Evolutionary conservation across 2,329 filamentous ascomycete genomes (phyloP).

Genomic region (Pyrenochaeta sp.): DNA sequence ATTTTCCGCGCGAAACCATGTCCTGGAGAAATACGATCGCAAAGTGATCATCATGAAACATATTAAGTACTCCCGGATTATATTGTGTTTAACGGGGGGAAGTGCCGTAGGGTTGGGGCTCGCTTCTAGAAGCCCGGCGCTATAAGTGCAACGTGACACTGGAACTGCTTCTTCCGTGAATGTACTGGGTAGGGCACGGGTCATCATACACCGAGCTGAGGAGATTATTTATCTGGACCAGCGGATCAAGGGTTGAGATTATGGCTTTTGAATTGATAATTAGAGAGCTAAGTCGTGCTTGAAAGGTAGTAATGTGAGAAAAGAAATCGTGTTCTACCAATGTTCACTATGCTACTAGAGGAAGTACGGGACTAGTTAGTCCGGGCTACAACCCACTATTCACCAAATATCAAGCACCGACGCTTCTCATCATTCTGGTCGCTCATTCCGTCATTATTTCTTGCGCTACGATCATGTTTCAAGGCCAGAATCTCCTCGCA

Average conservation of each 20-base stretch:
- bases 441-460: no score
- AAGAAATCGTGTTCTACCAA: no score
- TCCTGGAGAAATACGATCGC: background rate
- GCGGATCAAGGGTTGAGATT: background rate
- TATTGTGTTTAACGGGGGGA: conserved; percentile 2
- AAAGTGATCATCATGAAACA: background rate
- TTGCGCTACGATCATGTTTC: no score
- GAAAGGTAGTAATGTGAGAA: background rate
- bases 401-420: background rate
- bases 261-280: background rate
- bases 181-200: background rate
- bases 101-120: background rate
- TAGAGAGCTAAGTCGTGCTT: background rate
- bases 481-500: no score
- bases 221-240: background rate
- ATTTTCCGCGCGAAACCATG: background rate
- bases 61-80: conserved; percentile 2
- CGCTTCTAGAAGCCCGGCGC: conserved; percentile 1
- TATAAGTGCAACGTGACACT: background rate
- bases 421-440: no score
- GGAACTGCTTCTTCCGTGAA: background rate
- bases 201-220: background rate
- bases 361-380: background rate
- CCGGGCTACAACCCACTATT: background rate
- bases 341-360: no score